Evolutionary conservation across 148 eudicot genomes (phyloP).

Genomic region (Vaccinium macrocarpon): DNA sequence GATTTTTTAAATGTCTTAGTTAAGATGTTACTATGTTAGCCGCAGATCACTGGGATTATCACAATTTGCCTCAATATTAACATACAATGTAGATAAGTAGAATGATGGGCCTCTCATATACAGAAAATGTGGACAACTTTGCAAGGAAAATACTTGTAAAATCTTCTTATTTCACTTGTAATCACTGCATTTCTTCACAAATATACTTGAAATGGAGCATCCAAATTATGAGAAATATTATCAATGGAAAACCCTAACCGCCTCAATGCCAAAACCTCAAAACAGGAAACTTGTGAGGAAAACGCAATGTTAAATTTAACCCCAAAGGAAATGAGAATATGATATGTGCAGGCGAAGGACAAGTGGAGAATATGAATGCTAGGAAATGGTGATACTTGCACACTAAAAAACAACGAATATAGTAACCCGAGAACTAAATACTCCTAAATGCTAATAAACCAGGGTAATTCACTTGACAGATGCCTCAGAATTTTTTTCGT

Average conservation of each 20-base stretch:
- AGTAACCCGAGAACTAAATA: not conserved
- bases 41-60: not conserved
- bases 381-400: not conserved
- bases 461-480: not conserved
- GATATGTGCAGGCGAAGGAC: not conserved
- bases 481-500: not conserved
- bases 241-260: not conserved
- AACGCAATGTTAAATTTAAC: not conserved
- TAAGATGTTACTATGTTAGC: not conserved
- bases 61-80: not conserved
- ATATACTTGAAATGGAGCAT: constrained; percentile 2
- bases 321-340: not conserved
- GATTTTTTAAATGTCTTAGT: not conserved
- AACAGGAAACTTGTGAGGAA: not conserved
- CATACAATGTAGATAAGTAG: not conserved
- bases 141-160: not conserved
- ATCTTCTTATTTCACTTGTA: not conserved
- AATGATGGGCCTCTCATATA: not conserved
- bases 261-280: not conserved
- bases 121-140: not conserved
- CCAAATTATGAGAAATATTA: not conserved
- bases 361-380: not conserved
- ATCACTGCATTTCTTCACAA: not conserved
- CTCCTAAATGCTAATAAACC: not conserved
- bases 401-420: not conserved